These are phyloP conservation scores for Cercospora janseana DNA, from an alignment of 2,329 filamentous ascomycete genomes.

Conservation along the genomic window DNA sequence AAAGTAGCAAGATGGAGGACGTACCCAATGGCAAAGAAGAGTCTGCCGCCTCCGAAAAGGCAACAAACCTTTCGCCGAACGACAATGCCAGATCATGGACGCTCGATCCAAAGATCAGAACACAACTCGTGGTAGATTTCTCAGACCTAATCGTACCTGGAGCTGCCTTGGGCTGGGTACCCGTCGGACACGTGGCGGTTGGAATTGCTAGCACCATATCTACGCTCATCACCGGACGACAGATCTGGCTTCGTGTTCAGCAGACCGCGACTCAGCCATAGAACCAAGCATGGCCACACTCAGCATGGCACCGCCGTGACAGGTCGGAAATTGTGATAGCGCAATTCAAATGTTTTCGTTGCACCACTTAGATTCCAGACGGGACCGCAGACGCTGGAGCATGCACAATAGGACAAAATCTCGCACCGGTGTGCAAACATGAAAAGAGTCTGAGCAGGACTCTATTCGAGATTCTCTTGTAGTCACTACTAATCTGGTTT, in stretches of 20 bases:
- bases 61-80: neutral
- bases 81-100: neutral
- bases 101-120: conserved; percentile 25
- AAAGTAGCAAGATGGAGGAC: neutral
- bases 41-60: neutral
- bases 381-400: too few relatives aligned
- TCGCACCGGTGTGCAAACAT: too few relatives aligned
- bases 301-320: too few relatives aligned
- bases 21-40: neutral
- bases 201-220: conserved; percentile 60
- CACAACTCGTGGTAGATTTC: conserved; percentile 55
- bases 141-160: conserved; percentile 65
- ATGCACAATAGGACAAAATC: too few relatives aligned
- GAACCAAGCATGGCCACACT: too few relatives aligned
- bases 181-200: conserved; percentile 52
- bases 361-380: too few relatives aligned
- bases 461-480: too few relatives aligned
- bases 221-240: conserved; percentile 59
- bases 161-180: conserved; percentile 59
- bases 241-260: conserved; percentile 54
- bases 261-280: conserved; percentile 10
- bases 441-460: too few relatives aligned
- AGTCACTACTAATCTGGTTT: too few relatives aligned
- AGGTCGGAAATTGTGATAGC: too few relatives aligned
- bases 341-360: too few relatives aligned